Evolutionary conservation across 1,139 yeast genomes (phyloP).

Genomic region (Hansenula sp.): DNA sequence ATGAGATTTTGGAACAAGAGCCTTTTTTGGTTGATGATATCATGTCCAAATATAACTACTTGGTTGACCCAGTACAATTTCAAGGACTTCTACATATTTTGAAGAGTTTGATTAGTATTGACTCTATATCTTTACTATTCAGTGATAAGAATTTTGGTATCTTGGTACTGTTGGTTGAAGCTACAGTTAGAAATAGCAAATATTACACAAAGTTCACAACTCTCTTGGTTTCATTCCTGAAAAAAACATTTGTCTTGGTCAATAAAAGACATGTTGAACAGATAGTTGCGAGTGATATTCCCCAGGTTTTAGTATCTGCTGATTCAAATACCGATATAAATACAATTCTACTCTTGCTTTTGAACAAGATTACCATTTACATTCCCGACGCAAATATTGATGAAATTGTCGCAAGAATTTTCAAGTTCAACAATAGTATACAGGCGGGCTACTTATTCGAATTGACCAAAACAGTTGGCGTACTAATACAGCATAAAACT

Average conservation of each 20-base stretch:
- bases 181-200: conserved; percentile 18
- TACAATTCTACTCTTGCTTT: conserved; percentile 8
- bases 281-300: conserved; percentile 4
- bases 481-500: conserved; percentile 15
- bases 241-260: conserved; percentile 16
- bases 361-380: conserved; percentile 19
- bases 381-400: conserved; percentile 6
- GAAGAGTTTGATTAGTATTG: conserved; percentile 14
- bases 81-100: conserved; percentile 22
- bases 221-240: conserved; percentile 14
- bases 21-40: conserved; percentile 15
- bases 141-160: conserved; percentile 3
- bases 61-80: conserved; percentile 22
- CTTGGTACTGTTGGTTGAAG: conserved; percentile 15
- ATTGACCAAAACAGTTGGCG: conserved; percentile 22
- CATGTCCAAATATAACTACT: conserved; percentile 13
- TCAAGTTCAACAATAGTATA: conserved; percentile 10
- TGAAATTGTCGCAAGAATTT: conserved; percentile 8
- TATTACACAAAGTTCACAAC: conserved; percentile 20
- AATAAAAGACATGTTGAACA: conserved; percentile 5
- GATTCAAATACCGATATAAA: conserved; percentile 14
- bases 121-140: conserved; percentile 12
- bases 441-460: conserved; percentile 19
- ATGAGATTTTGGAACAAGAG: conserved; percentile 9
- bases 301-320: conserved; percentile 6